A percentile compares a stretch with the other conserved stretches of the same genome.
phyloP scores from a whole-genome alignment of 2,329 filamentous ascomycete genomes.

The Penicillium sp. region DNA sequence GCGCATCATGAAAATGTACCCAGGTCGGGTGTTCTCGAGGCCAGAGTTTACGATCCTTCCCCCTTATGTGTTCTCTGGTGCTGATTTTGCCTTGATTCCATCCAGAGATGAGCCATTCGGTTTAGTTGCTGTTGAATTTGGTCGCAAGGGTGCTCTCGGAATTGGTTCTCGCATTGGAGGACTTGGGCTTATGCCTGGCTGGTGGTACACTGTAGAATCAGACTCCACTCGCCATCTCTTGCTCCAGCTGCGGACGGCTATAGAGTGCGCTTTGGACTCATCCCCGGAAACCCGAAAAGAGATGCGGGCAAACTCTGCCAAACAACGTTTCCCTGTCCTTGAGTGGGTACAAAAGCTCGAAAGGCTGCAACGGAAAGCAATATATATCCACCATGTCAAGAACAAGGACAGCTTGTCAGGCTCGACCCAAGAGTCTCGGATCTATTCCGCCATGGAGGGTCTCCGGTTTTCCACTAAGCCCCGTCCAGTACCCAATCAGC shows the following conservation, averaged over 20 bases:
- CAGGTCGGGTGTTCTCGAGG: slow-evolving; percentile 64
- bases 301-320: slow-evolving; percentile 65
- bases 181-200: slow-evolving; percentile 68
- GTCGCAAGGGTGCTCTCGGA: slow-evolving; percentile 67
- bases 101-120: slow-evolving; percentile 71
- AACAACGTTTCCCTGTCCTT: slow-evolving; percentile 66
- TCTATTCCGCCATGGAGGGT: too few species aligned
- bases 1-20: slow-evolving; percentile 65
- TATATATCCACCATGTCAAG: slow-evolving; percentile 57
- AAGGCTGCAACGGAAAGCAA: slow-evolving; percentile 60
- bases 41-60: slow-evolving; percentile 67
- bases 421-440: too few species aligned
- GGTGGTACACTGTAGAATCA: slow-evolving; percentile 70
- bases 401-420: slow-evolving; percentile 31
- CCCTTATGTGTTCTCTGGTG: slow-evolving; percentile 67
- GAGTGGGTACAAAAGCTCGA: slow-evolving; percentile 68
- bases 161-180: slow-evolving; percentile 67
- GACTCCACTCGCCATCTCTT: slow-evolving; percentile 63
- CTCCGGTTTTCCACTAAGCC: too few species aligned
- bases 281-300: slow-evolving; percentile 56
- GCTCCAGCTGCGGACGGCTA: slow-evolving; percentile 65
- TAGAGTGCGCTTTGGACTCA: slow-evolving; percentile 61
- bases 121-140: slow-evolving; percentile 68
- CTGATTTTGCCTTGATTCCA: slow-evolving; percentile 68
- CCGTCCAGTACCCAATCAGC: too few species aligned